A percentile compares a stretch with the other conserved stretches of the same genome.
phyloP scores from a whole-genome alignment of 1,284 basidiomycete species.

The Cryptococcus wingfieldii region DNA sequence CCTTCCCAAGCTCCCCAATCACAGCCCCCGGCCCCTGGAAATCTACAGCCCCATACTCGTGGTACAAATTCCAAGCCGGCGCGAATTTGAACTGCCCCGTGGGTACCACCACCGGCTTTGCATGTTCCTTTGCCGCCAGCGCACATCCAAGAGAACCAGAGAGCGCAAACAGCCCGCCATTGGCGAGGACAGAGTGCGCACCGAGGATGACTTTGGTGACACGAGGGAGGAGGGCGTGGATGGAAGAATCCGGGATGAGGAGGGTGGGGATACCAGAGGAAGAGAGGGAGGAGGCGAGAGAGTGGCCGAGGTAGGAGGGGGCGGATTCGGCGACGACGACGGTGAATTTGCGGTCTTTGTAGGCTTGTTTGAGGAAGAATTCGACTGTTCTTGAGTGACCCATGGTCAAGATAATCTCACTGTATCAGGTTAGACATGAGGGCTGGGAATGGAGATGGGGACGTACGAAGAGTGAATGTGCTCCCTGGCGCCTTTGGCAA shows the following conservation, averaged over 20 bases:
- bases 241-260: constrained; percentile 89
- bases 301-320: constrained; percentile 80
- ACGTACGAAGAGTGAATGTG: constrained; percentile 94
- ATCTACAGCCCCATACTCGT: constrained; percentile 79
- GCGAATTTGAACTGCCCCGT: constrained; percentile 95
- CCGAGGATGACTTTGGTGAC: constrained; percentile 94
- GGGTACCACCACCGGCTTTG: constrained; percentile 89
- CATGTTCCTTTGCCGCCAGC: constrained; percentile 84
- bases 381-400: constrained; percentile 95
- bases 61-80: constrained; percentile 86
- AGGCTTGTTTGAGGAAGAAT: constrained; percentile 84
- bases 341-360: constrained; percentile 86
- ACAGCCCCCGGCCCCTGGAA: constrained; percentile 81
- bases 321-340: constrained; percentile 94
- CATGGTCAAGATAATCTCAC: constrained; percentile 92
- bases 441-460: background rate
- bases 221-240: constrained; percentile 93
- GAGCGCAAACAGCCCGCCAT: constrained; percentile 88
- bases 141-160: constrained; percentile 79
- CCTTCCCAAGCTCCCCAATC: constrained; percentile 61
- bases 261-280: constrained; percentile 81
- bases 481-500: constrained; percentile 89
- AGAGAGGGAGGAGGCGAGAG: constrained; percentile 76
- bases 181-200: constrained; percentile 88
- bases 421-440: constrained; percentile 37